Evolutionary conservation across 306 rosid species (phyloP).

Genomic region (Corylus heterophylla): DNA sequence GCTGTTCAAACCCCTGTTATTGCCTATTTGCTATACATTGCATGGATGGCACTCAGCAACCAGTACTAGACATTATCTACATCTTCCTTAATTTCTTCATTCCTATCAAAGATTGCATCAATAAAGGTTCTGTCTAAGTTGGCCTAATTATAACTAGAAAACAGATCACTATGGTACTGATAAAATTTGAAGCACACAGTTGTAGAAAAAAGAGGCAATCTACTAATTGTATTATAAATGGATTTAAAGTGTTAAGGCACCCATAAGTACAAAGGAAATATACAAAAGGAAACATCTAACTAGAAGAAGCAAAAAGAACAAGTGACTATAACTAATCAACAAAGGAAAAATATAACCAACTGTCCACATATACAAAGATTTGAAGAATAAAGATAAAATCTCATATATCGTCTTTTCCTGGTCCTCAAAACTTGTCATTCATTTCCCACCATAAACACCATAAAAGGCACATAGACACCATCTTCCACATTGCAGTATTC

Average conservation of each 20-base stretch:
- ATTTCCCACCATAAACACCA: too few species aligned
- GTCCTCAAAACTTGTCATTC: too few species aligned
- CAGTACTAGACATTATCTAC: background rate
- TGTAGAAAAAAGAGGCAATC: background rate
- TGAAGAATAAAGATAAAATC: too few species aligned
- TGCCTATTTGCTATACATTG: background rate
- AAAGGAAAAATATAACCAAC: too few species aligned
- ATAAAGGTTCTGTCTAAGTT: background rate
- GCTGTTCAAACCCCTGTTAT: background rate
- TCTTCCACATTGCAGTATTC: too few species aligned
- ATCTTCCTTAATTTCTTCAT: background rate
- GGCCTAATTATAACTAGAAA: background rate
- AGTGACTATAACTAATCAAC: too few species aligned
- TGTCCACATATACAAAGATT: too few species aligned
- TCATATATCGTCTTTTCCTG: too few species aligned
- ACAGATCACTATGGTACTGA: background rate
- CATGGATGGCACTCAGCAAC: background rate
- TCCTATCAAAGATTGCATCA: background rate
- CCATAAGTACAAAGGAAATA: too few species aligned
- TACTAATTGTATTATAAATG: background rate
- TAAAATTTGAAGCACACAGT: background rate
- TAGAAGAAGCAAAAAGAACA: too few species aligned
- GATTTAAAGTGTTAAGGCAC: background rate
- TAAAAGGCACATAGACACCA: too few species aligned
- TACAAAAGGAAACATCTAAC: too few species aligned